These are phyloP conservation scores for Wickerhamomyces queroliae DNA, from an alignment of 805 yeast genomes.

Conservation along the genomic window DNA sequence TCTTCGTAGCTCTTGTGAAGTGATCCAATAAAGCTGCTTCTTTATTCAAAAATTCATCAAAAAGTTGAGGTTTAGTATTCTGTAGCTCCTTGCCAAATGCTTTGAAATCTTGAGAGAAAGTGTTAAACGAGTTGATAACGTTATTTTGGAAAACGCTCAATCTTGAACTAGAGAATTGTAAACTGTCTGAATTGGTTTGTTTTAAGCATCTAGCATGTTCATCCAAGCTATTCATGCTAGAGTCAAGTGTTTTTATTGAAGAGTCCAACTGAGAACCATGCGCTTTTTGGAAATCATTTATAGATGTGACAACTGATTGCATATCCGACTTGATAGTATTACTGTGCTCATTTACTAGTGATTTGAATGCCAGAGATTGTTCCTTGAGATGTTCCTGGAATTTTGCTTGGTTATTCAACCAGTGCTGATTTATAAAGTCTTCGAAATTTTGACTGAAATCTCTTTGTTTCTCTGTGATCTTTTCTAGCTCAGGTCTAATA, in stretches of 20 bases:
- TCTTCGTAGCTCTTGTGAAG: conserved; percentile 3
- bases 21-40: conserved; percentile 4
- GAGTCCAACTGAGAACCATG: conserved; percentile 1
- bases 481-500: conserved; percentile 7
- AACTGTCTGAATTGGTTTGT: conserved; percentile 8
- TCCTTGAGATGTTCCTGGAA: conserved; percentile 6
- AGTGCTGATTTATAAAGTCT: conserved; percentile 8
- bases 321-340: conserved; percentile 13
- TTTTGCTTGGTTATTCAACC: conserved; percentile 11
- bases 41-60: conserved; percentile 10
- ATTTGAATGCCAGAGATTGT: not conserved
- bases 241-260: conserved; percentile 5
- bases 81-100: conserved; percentile 7
- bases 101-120: conserved; percentile 8
- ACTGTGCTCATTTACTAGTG: not conserved
- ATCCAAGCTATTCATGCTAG: conserved; percentile 8
- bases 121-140: conserved; percentile 9
- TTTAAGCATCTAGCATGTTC: conserved; percentile 8
- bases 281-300: conserved; percentile 15
- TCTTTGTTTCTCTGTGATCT: conserved; percentile 8
- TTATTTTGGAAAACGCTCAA: conserved; percentile 7
- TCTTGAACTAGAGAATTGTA: conserved; percentile 10
- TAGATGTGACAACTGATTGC: conserved; percentile 11
- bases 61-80: conserved; percentile 11
- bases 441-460: conserved; percentile 10